Conservation (phyloP, 257 asterid species). For the Echium plantagineum region DNA sequence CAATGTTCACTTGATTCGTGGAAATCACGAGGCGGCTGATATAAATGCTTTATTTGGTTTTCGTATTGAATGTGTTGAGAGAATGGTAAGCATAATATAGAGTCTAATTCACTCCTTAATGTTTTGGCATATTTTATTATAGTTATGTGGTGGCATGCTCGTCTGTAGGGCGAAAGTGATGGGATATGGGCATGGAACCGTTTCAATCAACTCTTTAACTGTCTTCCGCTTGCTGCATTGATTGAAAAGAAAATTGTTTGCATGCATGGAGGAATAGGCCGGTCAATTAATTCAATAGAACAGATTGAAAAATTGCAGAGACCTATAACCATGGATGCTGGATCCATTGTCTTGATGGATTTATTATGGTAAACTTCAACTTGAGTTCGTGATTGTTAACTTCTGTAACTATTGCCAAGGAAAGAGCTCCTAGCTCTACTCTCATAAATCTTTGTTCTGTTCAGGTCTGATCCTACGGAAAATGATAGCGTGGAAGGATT, state of each 20-base stretch:
- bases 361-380: slow-evolving; percentile 62
- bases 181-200: slow-evolving; percentile 99
- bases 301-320: slow-evolving; percentile 98
- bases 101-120: neutral
- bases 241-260: slow-evolving; percentile 96
- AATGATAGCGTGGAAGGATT: slow-evolving; percentile 93
- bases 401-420: neutral
- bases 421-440: neutral
- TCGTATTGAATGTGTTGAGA: slow-evolving; percentile 96
- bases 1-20: slow-evolving; percentile 92
- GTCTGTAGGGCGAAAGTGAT: slow-evolving; percentile 84
- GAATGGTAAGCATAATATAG: slow-evolving; percentile 61
- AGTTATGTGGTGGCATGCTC: slow-evolving; percentile 10
- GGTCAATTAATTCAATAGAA: slow-evolving; percentile 83
- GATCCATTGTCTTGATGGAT: slow-evolving; percentile 92
- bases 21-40: slow-evolving; percentile 99
- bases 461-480: slow-evolving; percentile 99
- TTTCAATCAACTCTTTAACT: slow-evolving; percentile 88
- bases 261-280: slow-evolving; percentile 99
- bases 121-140: slow-evolving; percentile 6
- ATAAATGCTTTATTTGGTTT: slow-evolving; percentile 97
- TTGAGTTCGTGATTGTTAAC: neutral
- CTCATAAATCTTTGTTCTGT: neutral
- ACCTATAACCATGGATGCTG: slow-evolving; percentile 99
- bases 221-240: slow-evolving; percentile 95